Evolutionary conservation across 345 rosid genomes (phyloP), one percentile per base, ranked within the genome.

Genomic region (Murraya koenigii): DNA sequence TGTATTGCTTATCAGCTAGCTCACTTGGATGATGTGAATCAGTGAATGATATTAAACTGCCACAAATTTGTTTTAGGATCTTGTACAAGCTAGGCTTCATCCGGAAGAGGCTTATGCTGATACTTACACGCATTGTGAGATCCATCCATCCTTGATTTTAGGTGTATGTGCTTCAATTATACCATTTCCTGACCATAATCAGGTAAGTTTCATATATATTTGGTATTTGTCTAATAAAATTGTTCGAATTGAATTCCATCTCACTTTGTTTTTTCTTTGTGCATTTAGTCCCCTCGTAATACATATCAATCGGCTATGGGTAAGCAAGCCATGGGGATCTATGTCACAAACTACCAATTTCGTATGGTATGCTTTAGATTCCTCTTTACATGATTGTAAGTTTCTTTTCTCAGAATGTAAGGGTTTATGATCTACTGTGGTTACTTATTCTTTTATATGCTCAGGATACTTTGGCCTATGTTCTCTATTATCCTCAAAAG

Each of bases 251-350:
- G 14, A 47, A 19, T 80, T 66, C 2, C 14, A 19, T 74, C 65
- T 60, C 38, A 66, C 78, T 75, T 28, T 65, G 20, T n/a, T 77
- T 80, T 5, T 59, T 81, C 5, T 79, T 80, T 79, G 49, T 84
- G 78, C 55, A 4, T 47, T 66, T 83, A 96, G 99, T 96, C 99
- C 66, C 98, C 97, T 3, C 97, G 99, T 94, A 96, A 96, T 80
- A 96, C 98, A 1, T 96, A 96, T 82, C 99, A 96, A 83, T 96
- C 99, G 59, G 98, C 99, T 39, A 96, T 96, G 98, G 99, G 99
- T 60, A 96, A 96, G 88, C 99, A 96, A 90, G 98, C 99, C 56
- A 94, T 96, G 98, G 99, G 99, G 78, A 92, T 96, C 58, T 96
- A 96, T 72, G 99, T 96, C 76, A 96, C 99, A 35, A 96, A 96